Percentiles rank a stretch among this genome's conserved stretches.
Conservation (phyloP, 2,329 filamentous ascomycete species). For the Myriosclerotinia duriaeana region DNA sequence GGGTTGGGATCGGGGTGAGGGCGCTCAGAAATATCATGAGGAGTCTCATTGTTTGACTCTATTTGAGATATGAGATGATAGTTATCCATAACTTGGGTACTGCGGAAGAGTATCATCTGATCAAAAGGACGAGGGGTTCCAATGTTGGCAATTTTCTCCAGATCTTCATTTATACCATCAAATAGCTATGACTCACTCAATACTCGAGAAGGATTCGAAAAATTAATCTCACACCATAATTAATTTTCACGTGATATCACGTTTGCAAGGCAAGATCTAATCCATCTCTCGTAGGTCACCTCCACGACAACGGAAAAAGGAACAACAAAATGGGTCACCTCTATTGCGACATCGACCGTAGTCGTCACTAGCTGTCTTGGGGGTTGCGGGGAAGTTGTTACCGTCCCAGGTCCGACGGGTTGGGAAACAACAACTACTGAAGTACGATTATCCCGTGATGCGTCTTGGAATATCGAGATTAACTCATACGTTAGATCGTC, state of each 20-base stretch:
- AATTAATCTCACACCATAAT: background rate
- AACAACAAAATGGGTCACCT: conserved; percentile 10
- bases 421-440: conserved; percentile 22
- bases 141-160: background rate
- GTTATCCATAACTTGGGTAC: background rate
- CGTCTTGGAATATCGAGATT: background rate
- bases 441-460: background rate
- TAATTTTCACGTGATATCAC: background rate
- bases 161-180: background rate
- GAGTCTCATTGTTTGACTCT: background rate
- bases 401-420: conserved; percentile 22
- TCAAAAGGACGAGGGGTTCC: background rate
- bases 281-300: conserved; percentile 9
- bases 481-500: conserved; percentile 12
- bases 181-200: background rate
- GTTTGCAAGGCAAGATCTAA: background rate
- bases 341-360: conserved; percentile 14
- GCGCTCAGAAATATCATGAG: background rate
- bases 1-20: background rate
- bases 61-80: background rate
- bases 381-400: conserved; percentile 21
- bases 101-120: background rate
- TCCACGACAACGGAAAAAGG: conserved; percentile 14
- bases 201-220: background rate
- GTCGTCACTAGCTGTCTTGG: conserved; percentile 20